Conservation (phyloP, 352 stramenopile genomes). For the Phytophthora lateralis region DNA sequence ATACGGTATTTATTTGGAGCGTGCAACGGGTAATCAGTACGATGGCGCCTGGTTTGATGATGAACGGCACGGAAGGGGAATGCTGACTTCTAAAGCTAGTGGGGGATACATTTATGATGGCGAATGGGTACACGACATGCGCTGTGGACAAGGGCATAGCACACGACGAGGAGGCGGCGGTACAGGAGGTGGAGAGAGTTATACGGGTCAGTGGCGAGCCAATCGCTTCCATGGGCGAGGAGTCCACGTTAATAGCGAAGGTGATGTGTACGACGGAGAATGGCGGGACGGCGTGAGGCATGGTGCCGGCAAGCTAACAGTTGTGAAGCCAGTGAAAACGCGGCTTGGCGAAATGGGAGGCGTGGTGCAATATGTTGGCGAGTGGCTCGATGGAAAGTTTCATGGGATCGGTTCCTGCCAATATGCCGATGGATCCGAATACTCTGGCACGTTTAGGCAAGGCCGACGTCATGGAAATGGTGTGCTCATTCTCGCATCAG, state of each 20-base stretch:
- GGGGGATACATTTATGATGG: conserved; percentile 79
- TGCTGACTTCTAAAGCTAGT: conserved; percentile 63
- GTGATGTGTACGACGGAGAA: conserved; percentile 75
- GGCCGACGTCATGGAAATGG: conserved; percentile 81
- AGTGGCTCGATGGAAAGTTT: conserved; percentile 64
- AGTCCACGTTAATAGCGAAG: conserved; percentile 64
- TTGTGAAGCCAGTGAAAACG: conserved; percentile 18
- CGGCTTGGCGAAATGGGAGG: conserved; percentile 34
- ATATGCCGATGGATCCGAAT: conserved; percentile 89
- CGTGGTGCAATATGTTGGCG: conserved; percentile 67
- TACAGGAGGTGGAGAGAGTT: conserved; percentile 55
- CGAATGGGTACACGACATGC: conserved; percentile 74
- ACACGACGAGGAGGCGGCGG: conserved; percentile 56
- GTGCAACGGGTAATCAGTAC: conserved; percentile 77
- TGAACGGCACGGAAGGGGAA: conserved; percentile 67
- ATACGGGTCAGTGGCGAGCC: conserved; percentile 64
- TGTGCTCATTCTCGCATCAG: conserved; percentile 41
- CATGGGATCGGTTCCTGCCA: conserved; percentile 84
- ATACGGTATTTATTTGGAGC: conserved; percentile 76
- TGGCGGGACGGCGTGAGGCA: conserved; percentile 58
- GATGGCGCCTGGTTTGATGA: conserved; percentile 77
- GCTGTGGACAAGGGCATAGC: conserved; percentile 72
- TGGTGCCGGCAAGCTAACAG: conserved; percentile 66
- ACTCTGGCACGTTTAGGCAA: conserved; percentile 82
- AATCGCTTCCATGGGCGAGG: conserved; percentile 75